Evolutionary conservation across 257 asterid species (phyloP), one percentile per base, ranked within the genome.

Genomic region (Fraxinus pennsylvanica): DNA sequence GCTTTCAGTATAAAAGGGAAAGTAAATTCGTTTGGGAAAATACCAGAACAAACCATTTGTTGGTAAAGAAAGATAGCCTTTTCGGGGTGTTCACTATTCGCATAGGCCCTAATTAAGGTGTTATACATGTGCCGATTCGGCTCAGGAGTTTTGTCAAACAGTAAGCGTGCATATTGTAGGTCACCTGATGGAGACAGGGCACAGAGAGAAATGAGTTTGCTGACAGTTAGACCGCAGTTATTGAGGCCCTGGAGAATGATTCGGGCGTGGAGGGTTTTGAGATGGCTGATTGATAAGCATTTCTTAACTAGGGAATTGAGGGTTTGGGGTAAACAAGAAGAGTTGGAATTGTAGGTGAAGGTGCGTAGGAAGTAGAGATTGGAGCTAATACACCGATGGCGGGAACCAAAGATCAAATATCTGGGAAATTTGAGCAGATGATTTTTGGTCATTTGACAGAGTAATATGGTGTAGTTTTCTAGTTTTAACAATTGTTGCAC

Each of bases 1-100:
- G 96, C 92, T 35, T 92, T 92, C 30, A 91, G 86, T 6, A 87
- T 66, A 68, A 88, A 94, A 43, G 97, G 96, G 72, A 91, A 91
- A 1, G 96, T 92, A 39, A 87, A 87, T 69, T 87, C 83, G 82
- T 92, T 90, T 0, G 97, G 95, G 7, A 33, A 78, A 52, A 86
- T 80, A 68, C 81, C 78, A 10, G 63, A 72, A 63, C 33, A 38
- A 61, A 80, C 72, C 84, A 86, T 82, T 39, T 74, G 78, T 52
- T 71, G 39, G 84, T 80, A 92, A 38, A 76, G 92, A 61, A 19
- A 82, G 30, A 74, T 76, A 67, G 87, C 85, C 74, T 69, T 77
- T 13, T 50, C 68, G 7, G 97, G 81, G 76, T 78, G 70, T 22
- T 83, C 22, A 33, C 79, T 77, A 29, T 72, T 22, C 74, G 93